Base-by-base conservation (phyloP, 805 yeast genomes). In the Schizosaccharomyces japonicus region DNA sequence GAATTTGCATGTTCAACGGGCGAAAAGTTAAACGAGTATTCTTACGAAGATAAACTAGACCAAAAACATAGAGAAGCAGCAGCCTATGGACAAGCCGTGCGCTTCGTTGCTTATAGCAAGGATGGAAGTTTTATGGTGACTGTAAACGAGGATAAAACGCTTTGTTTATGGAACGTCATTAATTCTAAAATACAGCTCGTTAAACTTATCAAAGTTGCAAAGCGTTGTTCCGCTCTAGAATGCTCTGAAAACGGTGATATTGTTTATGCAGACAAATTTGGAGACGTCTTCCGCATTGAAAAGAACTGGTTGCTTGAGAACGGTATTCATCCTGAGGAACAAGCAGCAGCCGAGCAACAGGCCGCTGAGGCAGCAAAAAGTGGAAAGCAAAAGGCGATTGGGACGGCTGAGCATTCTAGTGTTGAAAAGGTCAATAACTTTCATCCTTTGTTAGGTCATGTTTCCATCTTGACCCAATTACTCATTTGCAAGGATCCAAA, bases 381-480 rank as follows among this genome's bases (percentile, higher is more conserved):
- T n/a, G n/a, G n/a, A n/a, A n/a, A n/a, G n/a, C n/a, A n/a, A n/a
- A n/a, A n/a, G n/a, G n/a, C n/a, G n/a, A n/a, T n/a, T n/a, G n/a
- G n/a, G n/a, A n/a, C n/a, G 7, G 33, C 48, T 15, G 31, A 17
- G 3, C 72, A 70, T 44, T 59, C 44, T 5, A 46, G 39, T n/a
- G 49, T 30, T 10, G 52, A 50, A 23, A 51, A 50, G 34, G 52
- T 49, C 2, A 40, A 48, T 23, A 49, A 47, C 11, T 26, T 73
- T 40, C 70, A 66, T 33, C 95, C 95, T 2, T 68, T 87, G 5
- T 64, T 87, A 48, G 99, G 99, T 5, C 99, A 90, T 62, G 96
- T 90, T 4, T 85, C 95, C 2, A 83, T 90, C 95, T 70, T 90
- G 51, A 80, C 93, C n/a, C 83, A 76, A 52, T 70, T 85, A 2